Base-by-base conservation (phyloP, 495 filamentous ascomycete genomes). In the Copromyces sp. region DNA sequence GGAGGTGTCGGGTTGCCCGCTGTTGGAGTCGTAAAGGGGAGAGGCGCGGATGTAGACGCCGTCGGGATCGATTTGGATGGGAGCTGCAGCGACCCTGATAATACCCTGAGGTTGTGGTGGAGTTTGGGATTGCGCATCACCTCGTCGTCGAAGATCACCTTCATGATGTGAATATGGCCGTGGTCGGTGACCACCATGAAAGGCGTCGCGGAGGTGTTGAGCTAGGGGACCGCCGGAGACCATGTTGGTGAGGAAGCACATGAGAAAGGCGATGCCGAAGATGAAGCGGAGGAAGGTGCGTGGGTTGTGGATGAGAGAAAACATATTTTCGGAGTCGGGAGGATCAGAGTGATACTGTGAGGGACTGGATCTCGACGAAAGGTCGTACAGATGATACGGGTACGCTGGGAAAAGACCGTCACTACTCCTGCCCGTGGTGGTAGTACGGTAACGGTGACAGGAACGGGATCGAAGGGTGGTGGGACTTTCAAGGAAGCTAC, bases 11-110 rank as follows among this genome's bases (percentile, higher is more conserved):
- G 29, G 53, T 1, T 29, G 24, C 2, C 53, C 29, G 5, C 24
- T 24, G 14, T 77, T 79, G 39, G 80, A 80, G 74, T 82, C 80
- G 20, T 75, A 72, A 39, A 87, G 80, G 3, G 79, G 74, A 41
- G 80, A 83, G 35, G 47, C 74, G 12, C 86, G 80, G 17, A 85
- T 82, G 68, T 88, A 88, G 20, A 86, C 84, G n/a, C 84, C 74
- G 1, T 20, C 82, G 5, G 74, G 44, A n/a, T 80, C 76, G 75
- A 81, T 81, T 41, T 78, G 68, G n/a, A 70, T 69, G 9, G 77
- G 72, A 16, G 74, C 65, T 69, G 71, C 73, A n/a, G 47, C 69
- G 53, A 35, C 29, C 6, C 53, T 12, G 53, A 65, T 65, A 24
- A 0, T 2, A 0, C 20, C 20, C 4, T 14, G 45, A 6, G 11